Percentiles rank a stretch among this genome's conserved stretches.
Evolutionary conservation across 2,329 filamentous ascomycete species (phyloP).

Genomic region (Paraconiothyrium sp.): DNA sequence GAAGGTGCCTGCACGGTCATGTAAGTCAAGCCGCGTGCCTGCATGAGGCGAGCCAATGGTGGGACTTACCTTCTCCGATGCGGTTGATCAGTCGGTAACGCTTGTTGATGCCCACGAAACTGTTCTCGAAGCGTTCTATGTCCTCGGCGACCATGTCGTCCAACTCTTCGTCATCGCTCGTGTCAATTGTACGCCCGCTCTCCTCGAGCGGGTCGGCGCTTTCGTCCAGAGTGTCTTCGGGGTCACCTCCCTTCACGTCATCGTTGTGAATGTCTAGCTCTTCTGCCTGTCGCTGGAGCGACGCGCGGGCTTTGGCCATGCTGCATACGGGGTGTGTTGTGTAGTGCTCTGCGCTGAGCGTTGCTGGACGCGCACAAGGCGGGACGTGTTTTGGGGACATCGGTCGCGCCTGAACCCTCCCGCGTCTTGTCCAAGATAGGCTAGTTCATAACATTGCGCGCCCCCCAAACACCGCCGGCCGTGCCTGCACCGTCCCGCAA

Average conservation of each 20-base stretch:
- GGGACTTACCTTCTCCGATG: slow-evolving; percentile 84
- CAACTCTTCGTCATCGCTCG: slow-evolving; percentile 63
- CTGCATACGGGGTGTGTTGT: slow-evolving; percentile 16
- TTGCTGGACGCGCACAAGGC: slow-evolving; percentile 9
- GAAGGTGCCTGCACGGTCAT: slow-evolving; percentile 77
- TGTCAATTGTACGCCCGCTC: slow-evolving; percentile 58
- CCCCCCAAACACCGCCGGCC: slow-evolving; percentile 22
- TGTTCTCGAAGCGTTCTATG: slow-evolving; percentile 83
- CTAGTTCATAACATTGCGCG: slow-evolving; percentile 35
- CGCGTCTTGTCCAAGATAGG: slow-evolving; percentile 27
- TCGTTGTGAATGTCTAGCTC: slow-evolving; percentile 40
- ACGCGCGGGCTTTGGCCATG: slow-evolving; percentile 46
- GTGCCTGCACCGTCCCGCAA: slow-evolving; percentile 26
- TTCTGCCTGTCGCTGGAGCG: slow-evolving; percentile 37
- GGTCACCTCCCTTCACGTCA: slow-evolving; percentile 47
- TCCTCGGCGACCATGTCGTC: slow-evolving; percentile 80
- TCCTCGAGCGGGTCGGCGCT: slow-evolving; percentile 60
- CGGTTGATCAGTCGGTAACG: slow-evolving; percentile 92
- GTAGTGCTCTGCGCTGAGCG: slow-evolving; percentile 9
- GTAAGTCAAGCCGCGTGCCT: slow-evolving; percentile 39
- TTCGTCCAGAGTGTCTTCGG: slow-evolving; percentile 56
- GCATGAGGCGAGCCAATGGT: slow-evolving; percentile 38
- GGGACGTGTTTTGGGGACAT: slow-evolving; percentile 6
- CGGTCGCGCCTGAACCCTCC: slow-evolving; percentile 4
- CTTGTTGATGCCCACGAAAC: slow-evolving; percentile 83